Percentiles rank a stretch among this genome's conserved stretches.
These are phyloP conservation scores for Clathrospora elynae DNA, from an alignment of 2,329 filamentous ascomycete genomes.

Conservation along the genomic window DNA sequence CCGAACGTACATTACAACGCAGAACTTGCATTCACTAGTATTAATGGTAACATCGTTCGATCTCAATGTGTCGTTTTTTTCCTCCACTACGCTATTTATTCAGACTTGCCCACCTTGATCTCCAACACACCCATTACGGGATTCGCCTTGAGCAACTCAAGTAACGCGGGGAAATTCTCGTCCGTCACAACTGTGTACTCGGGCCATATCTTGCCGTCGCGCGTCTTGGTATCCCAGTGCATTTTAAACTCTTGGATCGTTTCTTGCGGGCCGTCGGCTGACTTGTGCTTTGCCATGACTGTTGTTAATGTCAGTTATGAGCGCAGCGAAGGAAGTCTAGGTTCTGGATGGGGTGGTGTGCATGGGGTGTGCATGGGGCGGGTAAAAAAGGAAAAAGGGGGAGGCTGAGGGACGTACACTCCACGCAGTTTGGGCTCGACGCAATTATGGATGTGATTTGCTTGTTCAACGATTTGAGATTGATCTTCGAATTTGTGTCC, in stretches of 20 bases:
- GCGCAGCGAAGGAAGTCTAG: no score
- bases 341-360: not conserved
- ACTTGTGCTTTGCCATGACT: constrained; percentile 44
- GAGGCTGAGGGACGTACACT: constrained; percentile 27
- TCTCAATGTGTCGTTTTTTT: not conserved
- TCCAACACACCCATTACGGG: constrained; percentile 40
- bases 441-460: constrained; percentile 34
- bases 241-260: constrained; percentile 38
- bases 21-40: no score
- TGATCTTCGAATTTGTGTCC: constrained; percentile 24
- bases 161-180: constrained; percentile 34
- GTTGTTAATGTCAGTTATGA: not conserved
- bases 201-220: constrained; percentile 43
- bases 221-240: constrained; percentile 37
- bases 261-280: constrained; percentile 23
- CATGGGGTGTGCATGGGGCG: not conserved
- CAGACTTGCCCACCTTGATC: constrained; percentile 38
- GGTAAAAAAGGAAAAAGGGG: not conserved
- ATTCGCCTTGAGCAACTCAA: constrained; percentile 36
- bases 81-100: constrained; percentile 12
- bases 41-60: no score
- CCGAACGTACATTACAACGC: not conserved
- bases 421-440: constrained; percentile 36
- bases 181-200: constrained; percentile 44
- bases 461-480: constrained; percentile 41